Base-by-base conservation (phyloP, 2,329 filamentous ascomycete genomes). In the Diaporthe australafricana region DNA sequence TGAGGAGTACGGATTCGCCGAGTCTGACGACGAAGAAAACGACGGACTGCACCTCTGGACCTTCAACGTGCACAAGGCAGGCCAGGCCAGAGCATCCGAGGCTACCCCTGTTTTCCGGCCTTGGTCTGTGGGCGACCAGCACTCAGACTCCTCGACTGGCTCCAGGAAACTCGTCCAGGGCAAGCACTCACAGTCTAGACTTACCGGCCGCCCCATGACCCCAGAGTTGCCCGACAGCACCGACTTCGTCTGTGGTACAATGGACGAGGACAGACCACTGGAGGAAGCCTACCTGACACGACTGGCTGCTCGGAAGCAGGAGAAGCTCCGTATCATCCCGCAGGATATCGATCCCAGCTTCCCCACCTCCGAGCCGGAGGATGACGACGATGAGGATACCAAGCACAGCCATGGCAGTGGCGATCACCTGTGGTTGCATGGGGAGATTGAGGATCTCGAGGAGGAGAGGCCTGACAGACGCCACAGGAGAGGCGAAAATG, bases 271-370 rank as follows among this genome's bases (percentile, higher is more conserved):
- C 78, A 91, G 94, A 55, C 94, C 95, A 3, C 84, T 98, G n/a
- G 96, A 99, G 80, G 94, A 95, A 76, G 96, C 94, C 0, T 99
- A 98, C 81, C 88, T 97, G 70, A 93, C 94, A 2, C 94, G 93
- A 77, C 88, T 97, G 71, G 93, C 95, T 78, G 91, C 94, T 70
- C 92, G 93, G 75, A 92, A 95, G 77, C 92, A 92, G 57, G 91
- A 92, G 76, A 98, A 95, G 83, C 92, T 95, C 73, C 91, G 93
- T 74, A 80, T 90, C 38, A 94, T 96, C 38, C 96, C 96, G n/a
- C 96, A 98, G 79, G 96, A 98, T 77, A 97, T 98, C 73, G 96
- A 99, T 79, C 96, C 96, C 1, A 98, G 95, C 79, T 99, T 99
- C 80, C 96, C 96, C 0, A 95, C 95, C 0, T 98, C 95, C 0